Evolutionary conservation across 345 rosid genomes (phyloP).

Genomic region (Melastoma malabathricum): DNA sequence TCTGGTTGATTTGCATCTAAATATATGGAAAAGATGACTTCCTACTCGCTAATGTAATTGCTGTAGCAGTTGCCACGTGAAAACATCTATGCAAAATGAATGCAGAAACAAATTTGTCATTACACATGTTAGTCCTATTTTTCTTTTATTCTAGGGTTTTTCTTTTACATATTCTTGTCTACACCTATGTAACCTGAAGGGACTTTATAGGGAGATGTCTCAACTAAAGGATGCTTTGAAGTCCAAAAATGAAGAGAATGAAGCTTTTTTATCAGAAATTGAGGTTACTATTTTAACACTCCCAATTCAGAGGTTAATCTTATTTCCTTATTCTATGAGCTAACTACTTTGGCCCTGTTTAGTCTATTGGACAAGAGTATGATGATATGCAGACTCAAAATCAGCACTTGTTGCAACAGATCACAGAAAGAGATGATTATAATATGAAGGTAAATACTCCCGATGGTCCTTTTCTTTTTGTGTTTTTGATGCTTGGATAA

Average conservation of each 20-base stretch:
- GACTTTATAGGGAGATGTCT: constrained; percentile 34
- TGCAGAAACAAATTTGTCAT: too few species aligned
- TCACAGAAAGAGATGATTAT: constrained; percentile 95
- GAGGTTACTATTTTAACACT: constrained; percentile 40
- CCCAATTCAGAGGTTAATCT: too few species aligned
- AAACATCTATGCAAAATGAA: too few species aligned
- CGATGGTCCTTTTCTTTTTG: neutral
- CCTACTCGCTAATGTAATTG: too few species aligned
- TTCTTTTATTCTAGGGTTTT: too few species aligned
- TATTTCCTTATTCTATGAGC: too few species aligned
- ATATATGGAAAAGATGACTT: too few species aligned
- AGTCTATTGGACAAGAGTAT: constrained; percentile 91
- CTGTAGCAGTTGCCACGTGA: too few species aligned
- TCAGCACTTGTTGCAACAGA: constrained; percentile 86
- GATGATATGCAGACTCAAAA: constrained; percentile 94
- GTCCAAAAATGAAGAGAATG: constrained; percentile 85
- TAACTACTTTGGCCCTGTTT: constrained; percentile 9
- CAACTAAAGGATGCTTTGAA: constrained; percentile 51
- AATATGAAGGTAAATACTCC: constrained; percentile 64
- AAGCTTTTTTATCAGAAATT: constrained; percentile 77
- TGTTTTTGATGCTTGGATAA: neutral
- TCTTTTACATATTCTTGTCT: too few species aligned
- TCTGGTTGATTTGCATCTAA: too few species aligned
- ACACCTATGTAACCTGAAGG: too few species aligned
- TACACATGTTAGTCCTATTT: too few species aligned